Percentiles rank a stretch among this genome's conserved stretches.
These are phyloP conservation scores for Zalaria obscura DNA, from an alignment of 2,329 filamentous ascomycete genomes.

Conservation along the genomic window DNA sequence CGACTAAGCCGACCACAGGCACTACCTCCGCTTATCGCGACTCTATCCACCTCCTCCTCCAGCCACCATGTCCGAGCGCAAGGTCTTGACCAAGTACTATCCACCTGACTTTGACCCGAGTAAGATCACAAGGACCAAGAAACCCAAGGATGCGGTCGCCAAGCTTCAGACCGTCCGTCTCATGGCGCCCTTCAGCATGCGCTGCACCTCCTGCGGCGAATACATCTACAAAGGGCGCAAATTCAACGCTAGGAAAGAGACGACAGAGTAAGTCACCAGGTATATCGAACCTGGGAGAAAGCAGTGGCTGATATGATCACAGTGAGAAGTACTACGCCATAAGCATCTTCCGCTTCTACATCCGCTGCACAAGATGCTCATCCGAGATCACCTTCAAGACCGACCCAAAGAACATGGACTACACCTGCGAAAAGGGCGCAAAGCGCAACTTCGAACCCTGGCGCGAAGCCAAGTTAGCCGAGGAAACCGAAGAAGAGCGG, in stretches of 20 bases:
- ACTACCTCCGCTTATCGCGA: too few relatives aligned
- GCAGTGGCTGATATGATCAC: too few relatives aligned
- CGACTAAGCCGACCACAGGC: too few relatives aligned
- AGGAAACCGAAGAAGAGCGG: constrained; percentile 78
- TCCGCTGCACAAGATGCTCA: constrained; percentile 68
- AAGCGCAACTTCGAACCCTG: constrained; percentile 91
- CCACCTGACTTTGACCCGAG: constrained; percentile 80
- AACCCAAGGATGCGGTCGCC: constrained; percentile 57
- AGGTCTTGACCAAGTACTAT: constrained; percentile 57
- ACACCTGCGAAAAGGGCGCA: constrained; percentile 65
- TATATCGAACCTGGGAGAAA: too few relatives aligned
- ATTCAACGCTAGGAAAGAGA: constrained; percentile 92
- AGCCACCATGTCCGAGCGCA: constrained; percentile 65
- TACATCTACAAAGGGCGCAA: constrained; percentile 89
- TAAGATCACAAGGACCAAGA: constrained; percentile 53
- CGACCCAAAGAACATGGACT: constrained; percentile 91
- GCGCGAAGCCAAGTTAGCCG: constrained; percentile 50
- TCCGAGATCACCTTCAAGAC: constrained; percentile 87
- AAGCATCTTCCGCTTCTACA: constrained; percentile 75
- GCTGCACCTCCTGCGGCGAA: constrained; percentile 55
- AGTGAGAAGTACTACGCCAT: constrained; percentile 84
- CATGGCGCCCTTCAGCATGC: constrained; percentile 80
- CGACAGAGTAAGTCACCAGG: constrained; percentile 32
- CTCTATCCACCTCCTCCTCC: not conserved
- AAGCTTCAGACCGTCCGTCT: constrained; percentile 76